A percentile compares a stretch with the other conserved stretches of the same genome.
These are phyloP conservation scores for Phyllosticta citrichinensis DNA, from an alignment of 2,329 filamentous ascomycete species.

Conservation along the genomic window DNA sequence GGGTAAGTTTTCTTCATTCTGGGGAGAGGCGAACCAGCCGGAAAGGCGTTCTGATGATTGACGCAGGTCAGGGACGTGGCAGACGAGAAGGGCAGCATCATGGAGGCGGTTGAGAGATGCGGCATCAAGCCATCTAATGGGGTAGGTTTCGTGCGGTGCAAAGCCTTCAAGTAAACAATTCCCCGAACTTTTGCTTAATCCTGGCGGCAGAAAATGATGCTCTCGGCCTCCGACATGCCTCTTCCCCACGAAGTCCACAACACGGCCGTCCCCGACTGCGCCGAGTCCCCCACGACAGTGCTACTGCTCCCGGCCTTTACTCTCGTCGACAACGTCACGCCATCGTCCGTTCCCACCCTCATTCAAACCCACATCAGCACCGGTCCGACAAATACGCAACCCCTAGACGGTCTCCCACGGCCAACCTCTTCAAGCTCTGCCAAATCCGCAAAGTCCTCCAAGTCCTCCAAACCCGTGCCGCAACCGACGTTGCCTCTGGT, in stretches of 20 bases:
- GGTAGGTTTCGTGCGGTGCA: constrained; percentile 38
- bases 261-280: constrained; percentile 44
- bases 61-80: constrained; percentile 26
- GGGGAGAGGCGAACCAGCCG: constrained; percentile 47
- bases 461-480: constrained; percentile 13
- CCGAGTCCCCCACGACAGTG: constrained; percentile 49
- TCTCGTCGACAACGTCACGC: constrained; percentile 73
- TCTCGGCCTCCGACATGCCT: constrained; percentile 86
- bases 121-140: constrained; percentile 55
- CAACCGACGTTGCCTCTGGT: constrained; percentile 34
- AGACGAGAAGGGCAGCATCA: constrained; percentile 63
- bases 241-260: constrained; percentile 51
- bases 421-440: constrained; percentile 4
- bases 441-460: constrained; percentile 17
- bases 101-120: constrained; percentile 42
- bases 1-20: constrained; percentile 50
- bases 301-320: constrained; percentile 79
- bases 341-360: constrained; percentile 59
- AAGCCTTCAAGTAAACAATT: background rate
- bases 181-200: background rate
- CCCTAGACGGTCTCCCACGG: constrained; percentile 34
- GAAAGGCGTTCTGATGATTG: constrained; percentile 13
- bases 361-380: constrained; percentile 60
- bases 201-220: constrained; percentile 60
- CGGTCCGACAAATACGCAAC: constrained; percentile 63